phyloP scores from a whole-genome alignment of 345 rosid genomes.

The Salix brachista region DNA sequence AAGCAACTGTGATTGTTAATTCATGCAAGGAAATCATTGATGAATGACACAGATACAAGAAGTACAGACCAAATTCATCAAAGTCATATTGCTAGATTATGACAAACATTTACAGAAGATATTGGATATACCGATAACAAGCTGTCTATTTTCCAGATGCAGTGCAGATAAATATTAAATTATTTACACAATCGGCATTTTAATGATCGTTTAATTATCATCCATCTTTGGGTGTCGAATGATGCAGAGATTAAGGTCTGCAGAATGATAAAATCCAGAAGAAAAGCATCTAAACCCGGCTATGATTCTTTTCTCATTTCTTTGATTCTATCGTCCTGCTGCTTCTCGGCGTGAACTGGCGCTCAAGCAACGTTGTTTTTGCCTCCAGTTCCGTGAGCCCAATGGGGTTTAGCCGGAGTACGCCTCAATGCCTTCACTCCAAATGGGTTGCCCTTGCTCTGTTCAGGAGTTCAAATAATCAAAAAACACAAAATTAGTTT shows the following conservation, averaged over 20 bases:
- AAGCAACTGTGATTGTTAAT: too few relatives aligned
- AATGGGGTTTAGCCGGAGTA: slow-evolving; percentile 64
- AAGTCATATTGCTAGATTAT: slow-evolving; percentile 11
- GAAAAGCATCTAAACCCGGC: slow-evolving; percentile 4
- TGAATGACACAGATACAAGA: too few relatives aligned
- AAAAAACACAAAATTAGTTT: background rate
- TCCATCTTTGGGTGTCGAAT: background rate
- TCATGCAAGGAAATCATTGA: too few relatives aligned
- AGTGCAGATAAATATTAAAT: slow-evolving; percentile 3
- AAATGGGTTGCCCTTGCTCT: slow-evolving; percentile 84
- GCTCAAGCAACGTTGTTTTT: slow-evolving; percentile 41
- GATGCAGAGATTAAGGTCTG: slow-evolving; percentile 1
- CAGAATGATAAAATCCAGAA: slow-evolving; percentile 11
- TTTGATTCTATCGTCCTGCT: slow-evolving; percentile 10
- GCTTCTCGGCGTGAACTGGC: slow-evolving; percentile 6
- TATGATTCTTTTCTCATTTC: slow-evolving; percentile 10
- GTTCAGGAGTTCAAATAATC: slow-evolving; percentile 23
- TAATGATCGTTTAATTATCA: slow-evolving; percentile 5
- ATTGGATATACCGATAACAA: slow-evolving; percentile 5
- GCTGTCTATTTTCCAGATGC: slow-evolving; percentile 9
- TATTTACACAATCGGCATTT: slow-evolving; percentile 26
- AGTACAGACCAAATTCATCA: slow-evolving; percentile 13
- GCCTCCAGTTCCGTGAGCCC: slow-evolving; percentile 45
- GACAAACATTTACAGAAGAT: slow-evolving; percentile 17
- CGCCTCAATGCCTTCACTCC: slow-evolving; percentile 72